These are phyloP conservation scores for Phytophthora pseudosyringae DNA, from an alignment of 352 stramenopile genomes.

Conservation along the genomic window DNA sequence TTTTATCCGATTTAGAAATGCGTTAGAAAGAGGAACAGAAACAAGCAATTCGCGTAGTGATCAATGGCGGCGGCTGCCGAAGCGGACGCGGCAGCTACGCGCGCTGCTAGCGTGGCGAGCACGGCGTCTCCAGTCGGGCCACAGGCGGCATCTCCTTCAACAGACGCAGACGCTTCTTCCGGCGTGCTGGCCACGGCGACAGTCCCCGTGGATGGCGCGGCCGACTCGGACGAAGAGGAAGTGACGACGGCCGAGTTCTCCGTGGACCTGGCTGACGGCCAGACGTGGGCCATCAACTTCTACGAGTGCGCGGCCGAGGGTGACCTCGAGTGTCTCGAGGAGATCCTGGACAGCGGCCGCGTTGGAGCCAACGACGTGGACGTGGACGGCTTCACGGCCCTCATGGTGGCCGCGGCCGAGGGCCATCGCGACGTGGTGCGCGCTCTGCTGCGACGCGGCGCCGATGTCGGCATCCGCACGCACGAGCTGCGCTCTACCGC, in stretches of 20 bases:
- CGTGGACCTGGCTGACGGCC: constrained; percentile 58
- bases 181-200: background rate
- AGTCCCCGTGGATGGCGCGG: constrained; percentile 7
- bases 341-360: constrained; percentile 64
- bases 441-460: constrained; percentile 61
- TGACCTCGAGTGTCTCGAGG: constrained; percentile 63
- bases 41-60: no score
- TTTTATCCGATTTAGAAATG: background rate
- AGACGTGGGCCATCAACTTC: constrained; percentile 74
- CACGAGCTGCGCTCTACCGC: constrained; percentile 79
- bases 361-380: constrained; percentile 77
- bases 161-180: background rate
- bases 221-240: constrained; percentile 54
- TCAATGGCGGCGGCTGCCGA: constrained; percentile 17
- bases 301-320: constrained; percentile 77
- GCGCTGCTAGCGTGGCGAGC: background rate
- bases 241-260: constrained; percentile 71
- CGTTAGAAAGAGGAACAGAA: no score
- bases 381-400: constrained; percentile 84
- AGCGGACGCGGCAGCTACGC: constrained; percentile 2
- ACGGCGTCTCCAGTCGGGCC: constrained; percentile 3
- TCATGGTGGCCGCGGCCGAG: constrained; percentile 85
- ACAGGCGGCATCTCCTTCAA: constrained; percentile 2
- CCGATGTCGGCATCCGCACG: constrained; percentile 67
- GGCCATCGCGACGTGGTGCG: constrained; percentile 64